Base-by-base conservation (phyloP, 2,329 filamentous ascomycete genomes). In the Hypoxylon sp. region DNA sequence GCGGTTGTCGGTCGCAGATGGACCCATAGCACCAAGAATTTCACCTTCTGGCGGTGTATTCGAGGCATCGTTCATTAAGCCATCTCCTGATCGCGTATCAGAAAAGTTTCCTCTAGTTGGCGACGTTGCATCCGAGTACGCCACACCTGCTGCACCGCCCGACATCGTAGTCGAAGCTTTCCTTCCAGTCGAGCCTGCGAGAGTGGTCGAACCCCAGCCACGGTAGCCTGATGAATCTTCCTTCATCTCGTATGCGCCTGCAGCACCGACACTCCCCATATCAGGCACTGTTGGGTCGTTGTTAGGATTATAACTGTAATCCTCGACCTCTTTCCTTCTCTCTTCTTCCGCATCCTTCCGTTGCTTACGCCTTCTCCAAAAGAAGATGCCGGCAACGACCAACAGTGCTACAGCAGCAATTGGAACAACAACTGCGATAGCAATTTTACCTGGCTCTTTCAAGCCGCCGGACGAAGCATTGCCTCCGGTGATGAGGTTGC, bases 271-370 rank as follows among this genome's bases (percentile, higher is more conserved):
- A 39, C 77, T 75, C 11, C 79, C 82, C 11, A 85, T 76, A 10
- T 80, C 80, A 6, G 80, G 85, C 11, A 97, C 83, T 0, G 91
- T 93, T 0, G 94, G 93, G 75, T 97, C 94, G 63, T 93, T 90
- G 79, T 98, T 98, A n/a, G 95, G 95, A 77, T 98, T 98, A 82
- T 94, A 98, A 30, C 91, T 90, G 76, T 98, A 98, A 75, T 98
- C 95, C 77, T 98, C 94, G 10, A 97, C 93, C 79, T 99, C 95
- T 80, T 97, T 97, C 67, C 94, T 88, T 52, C 95, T 88, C 72
- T 94, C 88, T 75, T 97, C 95, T 74, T 95, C 93, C 13, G 90
- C 91, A 67, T 88, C 87, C 82, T 93, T 95, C 68, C 89, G 88
- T 72, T 91, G 89, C 81, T 96, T 97, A 67, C 93, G 90, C 80